These are phyloP conservation scores for Rhynchosporium graminicola DNA, from an alignment of 2,329 filamentous ascomycete species.

Conservation along the genomic window DNA sequence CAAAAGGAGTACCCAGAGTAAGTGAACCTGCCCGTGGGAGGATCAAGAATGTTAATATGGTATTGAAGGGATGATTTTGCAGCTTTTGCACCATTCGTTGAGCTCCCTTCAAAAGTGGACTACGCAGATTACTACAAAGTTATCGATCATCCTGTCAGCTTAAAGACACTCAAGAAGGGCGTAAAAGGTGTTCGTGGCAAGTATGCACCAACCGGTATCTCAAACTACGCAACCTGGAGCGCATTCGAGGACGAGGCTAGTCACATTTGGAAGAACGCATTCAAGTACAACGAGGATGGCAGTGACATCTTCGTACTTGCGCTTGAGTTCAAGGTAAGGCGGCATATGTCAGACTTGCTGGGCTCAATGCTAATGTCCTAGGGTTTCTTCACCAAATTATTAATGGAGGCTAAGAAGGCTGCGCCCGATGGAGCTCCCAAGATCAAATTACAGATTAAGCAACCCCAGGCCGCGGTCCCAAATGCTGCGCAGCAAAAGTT, in stretches of 20 bases:
- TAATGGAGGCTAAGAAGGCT: constrained; percentile 70
- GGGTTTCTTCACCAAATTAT: constrained; percentile 66
- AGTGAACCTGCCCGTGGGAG: constrained; percentile 33
- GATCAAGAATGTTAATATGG: constrained; percentile 9
- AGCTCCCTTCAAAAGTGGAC: constrained; percentile 67
- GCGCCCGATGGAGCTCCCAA: constrained; percentile 72
- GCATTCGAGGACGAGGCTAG: constrained; percentile 78
- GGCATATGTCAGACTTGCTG: not conserved
- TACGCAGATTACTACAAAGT: constrained; percentile 85
- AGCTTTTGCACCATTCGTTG: constrained; percentile 72
- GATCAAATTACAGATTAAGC: constrained; percentile 72
- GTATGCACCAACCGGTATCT: constrained; percentile 58
- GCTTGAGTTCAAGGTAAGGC: constrained; percentile 71
- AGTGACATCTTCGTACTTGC: constrained; percentile 81
- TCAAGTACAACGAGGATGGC: constrained; percentile 87
- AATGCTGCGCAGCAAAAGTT: constrained; percentile 56
- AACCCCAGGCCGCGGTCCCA: constrained; percentile 37
- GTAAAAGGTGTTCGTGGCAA: constrained; percentile 73
- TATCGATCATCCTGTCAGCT: constrained; percentile 77
- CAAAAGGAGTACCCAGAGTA: constrained; percentile 68
- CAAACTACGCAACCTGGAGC: constrained; percentile 79
- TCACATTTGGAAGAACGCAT: constrained; percentile 84
- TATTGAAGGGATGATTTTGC: constrained; percentile 63
- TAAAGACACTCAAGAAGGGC: constrained; percentile 75
- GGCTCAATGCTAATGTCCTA: constrained; percentile 42